These are phyloP conservation scores for Boletus rubescentipes DNA, from an alignment of 768 basidiomycete species.

Conservation along the genomic window DNA sequence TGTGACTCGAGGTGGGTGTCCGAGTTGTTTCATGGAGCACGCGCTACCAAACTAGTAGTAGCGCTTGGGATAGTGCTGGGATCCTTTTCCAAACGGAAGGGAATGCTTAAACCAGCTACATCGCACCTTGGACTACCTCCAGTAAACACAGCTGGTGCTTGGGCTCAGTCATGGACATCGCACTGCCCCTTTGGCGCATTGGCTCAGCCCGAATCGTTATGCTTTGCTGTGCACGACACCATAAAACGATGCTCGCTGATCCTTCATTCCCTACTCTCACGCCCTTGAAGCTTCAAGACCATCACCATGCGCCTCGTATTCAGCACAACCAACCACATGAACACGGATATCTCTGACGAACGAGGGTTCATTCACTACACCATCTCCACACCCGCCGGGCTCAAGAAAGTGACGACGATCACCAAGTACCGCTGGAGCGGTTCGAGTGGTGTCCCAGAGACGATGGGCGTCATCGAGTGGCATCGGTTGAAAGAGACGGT, in stretches of 20 bases:
- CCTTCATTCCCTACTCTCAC: neutral
- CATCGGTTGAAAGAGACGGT: slow-evolving; percentile 12
- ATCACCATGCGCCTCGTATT: slow-evolving; percentile 22
- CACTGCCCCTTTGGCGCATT: neutral
- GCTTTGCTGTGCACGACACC: neutral
- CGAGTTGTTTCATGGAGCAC: too few relatives aligned
- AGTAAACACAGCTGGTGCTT: too few relatives aligned
- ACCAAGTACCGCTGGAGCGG: slow-evolving; percentile 25
- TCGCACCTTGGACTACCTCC: too few relatives aligned
- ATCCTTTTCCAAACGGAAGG: too few relatives aligned
- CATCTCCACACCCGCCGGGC: slow-evolving; percentile 15
- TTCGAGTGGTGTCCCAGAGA: slow-evolving; percentile 13
- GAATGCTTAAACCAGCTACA: too few relatives aligned
- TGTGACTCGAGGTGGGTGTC: too few relatives aligned
- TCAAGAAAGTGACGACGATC: slow-evolving; percentile 24
- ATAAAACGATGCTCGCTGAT: neutral
- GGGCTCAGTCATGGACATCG: too few relatives aligned
- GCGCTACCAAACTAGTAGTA: too few relatives aligned
- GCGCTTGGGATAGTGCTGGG: too few relatives aligned
- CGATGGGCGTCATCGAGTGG: slow-evolving; percentile 28
- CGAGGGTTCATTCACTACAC: slow-evolving; percentile 18
- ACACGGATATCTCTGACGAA: slow-evolving; percentile 24
- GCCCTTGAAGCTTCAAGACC: neutral
- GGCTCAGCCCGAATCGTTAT: neutral
- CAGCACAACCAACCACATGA: slow-evolving; percentile 19